Base-by-base conservation (phyloP, 2,329 filamentous ascomycete genomes). In the Colletotrichum lentis region DNA sequence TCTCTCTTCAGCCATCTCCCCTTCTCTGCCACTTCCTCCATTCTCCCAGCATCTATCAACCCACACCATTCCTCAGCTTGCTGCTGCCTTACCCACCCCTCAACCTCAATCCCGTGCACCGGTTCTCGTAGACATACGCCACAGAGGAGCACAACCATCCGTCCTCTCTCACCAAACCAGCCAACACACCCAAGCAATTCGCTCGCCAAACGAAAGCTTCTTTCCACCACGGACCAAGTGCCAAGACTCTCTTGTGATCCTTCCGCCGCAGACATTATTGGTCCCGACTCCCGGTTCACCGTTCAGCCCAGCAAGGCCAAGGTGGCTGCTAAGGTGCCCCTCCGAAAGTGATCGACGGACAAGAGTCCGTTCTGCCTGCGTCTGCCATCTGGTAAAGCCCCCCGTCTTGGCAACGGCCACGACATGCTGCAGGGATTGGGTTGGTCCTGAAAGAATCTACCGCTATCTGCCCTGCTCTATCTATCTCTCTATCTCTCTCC, bases 331-430 rank as follows among this genome's bases (percentile, higher is more conserved):
- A 31, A 43, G 65, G 61, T 52, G 24, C n/a, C 22, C 62, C 54
- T 52, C 50, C 56, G 35, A 35, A 55, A 37, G 53, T 56, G 66
- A 69, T 69, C 66, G 64, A 41, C 66, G 27, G 27, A 50, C 14
- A 5, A 16, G n/a, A n/a, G 31, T 37, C 31, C 31, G 12, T 12
- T 41, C 39, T 16, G 39, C 39, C n/a, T n/a, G n/a, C n/a, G n/a
- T n/a, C n/a, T n/a, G n/a, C n/a, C n/a, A 12, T 41, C 39, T 41
- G 39, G 39, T 4, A 20, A 53, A 12, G 16, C 20, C 8, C 20
- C 8, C 27, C 37, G 55, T 56, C 66, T 69, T 69, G 66, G 66
- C 66, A 69, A 69, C 66, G 66, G 62, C 56, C 55, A 43, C 62
- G 31, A 49, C 54, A 39, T 41, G 46, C 54, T 64, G 47, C 62